phyloP scores from a whole-genome alignment of 495 filamentous ascomycete genomes.

The Cetradonia linearis region DNA sequence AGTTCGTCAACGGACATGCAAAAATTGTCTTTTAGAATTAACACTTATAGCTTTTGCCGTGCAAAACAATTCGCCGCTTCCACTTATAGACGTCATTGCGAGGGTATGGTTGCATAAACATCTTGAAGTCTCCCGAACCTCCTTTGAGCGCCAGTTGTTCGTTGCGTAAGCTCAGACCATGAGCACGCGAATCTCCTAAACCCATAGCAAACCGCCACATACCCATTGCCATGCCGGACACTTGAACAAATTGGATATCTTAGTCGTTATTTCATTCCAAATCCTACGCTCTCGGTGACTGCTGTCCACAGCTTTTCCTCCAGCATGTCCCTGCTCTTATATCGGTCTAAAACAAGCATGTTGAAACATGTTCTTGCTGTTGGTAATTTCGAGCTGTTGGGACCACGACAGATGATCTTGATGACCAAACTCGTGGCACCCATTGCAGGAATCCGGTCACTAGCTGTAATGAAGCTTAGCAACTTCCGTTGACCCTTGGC shows the following conservation, averaged over 20 bases:
- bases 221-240: neutral
- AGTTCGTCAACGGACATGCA: too few relatives aligned
- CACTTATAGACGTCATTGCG: neutral
- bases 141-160: neutral
- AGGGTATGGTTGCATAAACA: neutral
- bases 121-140: neutral
- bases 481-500: slow-evolving; percentile 66
- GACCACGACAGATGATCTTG: slow-evolving; percentile 56
- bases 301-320: slow-evolving; percentile 73
- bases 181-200: neutral
- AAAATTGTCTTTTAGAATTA: neutral
- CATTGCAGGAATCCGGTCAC: slow-evolving; percentile 85
- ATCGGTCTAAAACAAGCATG: slow-evolving; percentile 65
- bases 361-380: slow-evolving; percentile 92
- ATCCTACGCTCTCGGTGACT: slow-evolving; percentile 83
- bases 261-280: slow-evolving; percentile 65
- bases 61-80: neutral
- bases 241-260: neutral
- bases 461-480: slow-evolving; percentile 84
- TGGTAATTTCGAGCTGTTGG: slow-evolving; percentile 66
- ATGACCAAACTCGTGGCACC: slow-evolving; percentile 75
- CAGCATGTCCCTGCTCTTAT: slow-evolving; percentile 51
- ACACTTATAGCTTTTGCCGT: neutral
- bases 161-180: neutral
- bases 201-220: too few relatives aligned